phyloP scores from a whole-genome alignment of 208 protist species.

The Acanthamoeba lenticulata region DNA sequence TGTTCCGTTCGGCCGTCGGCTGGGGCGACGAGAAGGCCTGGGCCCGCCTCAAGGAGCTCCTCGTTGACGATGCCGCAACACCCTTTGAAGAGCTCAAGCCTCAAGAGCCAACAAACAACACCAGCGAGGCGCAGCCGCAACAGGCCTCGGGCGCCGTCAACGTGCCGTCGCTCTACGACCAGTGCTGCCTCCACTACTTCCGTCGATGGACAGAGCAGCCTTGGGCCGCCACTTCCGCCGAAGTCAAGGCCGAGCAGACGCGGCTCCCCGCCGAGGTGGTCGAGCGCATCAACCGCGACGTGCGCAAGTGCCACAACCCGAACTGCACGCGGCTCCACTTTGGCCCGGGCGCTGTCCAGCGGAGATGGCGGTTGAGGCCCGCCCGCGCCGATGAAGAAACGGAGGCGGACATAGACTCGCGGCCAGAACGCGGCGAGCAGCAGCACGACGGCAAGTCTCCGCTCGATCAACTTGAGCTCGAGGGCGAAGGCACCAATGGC shows the following conservation, averaged over 20 bases:
- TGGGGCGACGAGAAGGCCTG: conserved; percentile 57
- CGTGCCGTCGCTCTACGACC: neutral
- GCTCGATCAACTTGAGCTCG: neutral
- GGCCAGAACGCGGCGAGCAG: neutral
- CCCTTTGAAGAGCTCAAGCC: neutral
- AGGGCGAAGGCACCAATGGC: neutral
- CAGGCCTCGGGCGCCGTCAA: neutral
- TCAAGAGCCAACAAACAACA: neutral
- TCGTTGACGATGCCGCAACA: neutral
- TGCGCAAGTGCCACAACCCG: conserved; percentile 14
- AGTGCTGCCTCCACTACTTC: conserved; percentile 16
- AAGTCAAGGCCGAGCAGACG: neutral
- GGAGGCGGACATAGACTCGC: neutral
- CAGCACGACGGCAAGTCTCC: neutral
- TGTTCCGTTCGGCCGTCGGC: neutral
- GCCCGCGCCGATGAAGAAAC: neutral
- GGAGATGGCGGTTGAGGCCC: conserved; percentile 3
- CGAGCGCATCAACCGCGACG: neutral
- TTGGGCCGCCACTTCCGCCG: no score
- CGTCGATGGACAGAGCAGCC: neutral
- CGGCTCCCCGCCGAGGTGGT: conserved; percentile 30
- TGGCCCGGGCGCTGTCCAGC: neutral
- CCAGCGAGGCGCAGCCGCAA: neutral
- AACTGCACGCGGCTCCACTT: neutral
- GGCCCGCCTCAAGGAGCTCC: neutral